A percentile compares a stretch with the other conserved stretches of the same genome.
These are phyloP conservation scores for Serendipita vermifera DNA, from an alignment of 768 basidiomycete species.

Conservation along the genomic window DNA sequence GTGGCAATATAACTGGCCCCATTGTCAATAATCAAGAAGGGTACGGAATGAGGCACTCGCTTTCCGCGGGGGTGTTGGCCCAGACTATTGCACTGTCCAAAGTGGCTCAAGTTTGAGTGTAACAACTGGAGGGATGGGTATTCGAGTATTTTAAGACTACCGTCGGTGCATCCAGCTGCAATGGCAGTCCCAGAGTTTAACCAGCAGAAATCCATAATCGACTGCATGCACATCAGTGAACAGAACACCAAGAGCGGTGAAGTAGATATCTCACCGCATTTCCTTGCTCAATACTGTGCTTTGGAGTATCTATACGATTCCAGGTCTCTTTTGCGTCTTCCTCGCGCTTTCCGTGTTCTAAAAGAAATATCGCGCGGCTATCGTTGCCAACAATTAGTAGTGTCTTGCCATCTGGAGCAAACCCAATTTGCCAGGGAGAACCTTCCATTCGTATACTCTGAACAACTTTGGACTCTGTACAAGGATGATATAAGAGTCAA, in stretches of 20 bases:
- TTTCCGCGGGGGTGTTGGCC: conserved; percentile 71
- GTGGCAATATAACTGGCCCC: conserved; percentile 54
- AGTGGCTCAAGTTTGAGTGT: conserved; percentile 59
- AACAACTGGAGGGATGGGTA: conserved; percentile 48
- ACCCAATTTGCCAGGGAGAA: conserved; percentile 51
- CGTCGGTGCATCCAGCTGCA: conserved; percentile 46
- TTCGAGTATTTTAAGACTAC: conserved; percentile 52
- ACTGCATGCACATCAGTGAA: too few relatives aligned
- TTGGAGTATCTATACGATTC: conserved; percentile 15
- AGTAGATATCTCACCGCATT: too few relatives aligned
- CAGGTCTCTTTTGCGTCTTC: conserved; percentile 44
- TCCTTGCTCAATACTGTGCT: conserved; percentile 19
- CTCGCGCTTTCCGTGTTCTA: conserved; percentile 41
- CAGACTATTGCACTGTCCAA: conserved; percentile 64
- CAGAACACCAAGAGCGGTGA: too few relatives aligned
- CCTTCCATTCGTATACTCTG: conserved; percentile 30
- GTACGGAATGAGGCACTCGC: conserved; percentile 23
- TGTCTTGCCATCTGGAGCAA: conserved; percentile 57
- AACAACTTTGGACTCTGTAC: conserved; percentile 8
- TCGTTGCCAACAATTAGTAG: conserved; percentile 50
- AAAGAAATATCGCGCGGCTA: conserved; percentile 37
- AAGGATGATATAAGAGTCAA: not conserved
- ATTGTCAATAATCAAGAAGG: not conserved
- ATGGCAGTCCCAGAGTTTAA: conserved; percentile 29
- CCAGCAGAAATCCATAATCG: conserved; percentile 6